Conservation (phyloP, 192 early-diverging fungal genomes). For the Thamnidium elegans region DNA sequence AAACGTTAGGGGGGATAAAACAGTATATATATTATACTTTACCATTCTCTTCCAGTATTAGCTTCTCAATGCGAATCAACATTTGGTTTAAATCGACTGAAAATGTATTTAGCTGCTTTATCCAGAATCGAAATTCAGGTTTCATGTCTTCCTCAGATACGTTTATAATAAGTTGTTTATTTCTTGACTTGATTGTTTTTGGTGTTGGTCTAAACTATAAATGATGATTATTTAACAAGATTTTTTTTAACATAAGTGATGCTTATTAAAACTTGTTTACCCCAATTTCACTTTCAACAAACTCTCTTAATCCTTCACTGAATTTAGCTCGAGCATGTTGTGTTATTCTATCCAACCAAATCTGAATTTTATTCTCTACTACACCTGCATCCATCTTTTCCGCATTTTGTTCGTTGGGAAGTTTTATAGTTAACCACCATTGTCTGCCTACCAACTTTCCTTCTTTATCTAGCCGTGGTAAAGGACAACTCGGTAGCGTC, state of each 20-base stretch:
- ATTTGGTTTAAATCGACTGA: not conserved
- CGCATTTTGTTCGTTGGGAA: not conserved
- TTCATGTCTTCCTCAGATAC: conserved; percentile 21
- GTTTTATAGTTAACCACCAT: conserved; percentile 25
- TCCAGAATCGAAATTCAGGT: conserved; percentile 6
- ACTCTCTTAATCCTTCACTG: conserved; percentile 33
- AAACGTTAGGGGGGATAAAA: not conserved
- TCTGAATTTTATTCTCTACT: conserved; percentile 25
- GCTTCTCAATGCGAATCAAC: not conserved
- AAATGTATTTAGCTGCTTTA: conserved; percentile 6
- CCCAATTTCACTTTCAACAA: conserved; percentile 37
- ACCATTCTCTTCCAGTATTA: conserved; percentile 15
- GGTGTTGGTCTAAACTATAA: conserved; percentile 24
- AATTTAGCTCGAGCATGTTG: conserved; percentile 14
- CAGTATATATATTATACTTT: conserved; percentile 9
- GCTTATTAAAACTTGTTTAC: conserved; percentile 6
- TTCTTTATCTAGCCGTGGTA: conserved; percentile 24
- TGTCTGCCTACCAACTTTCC: conserved; percentile 13
- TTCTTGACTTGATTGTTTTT: conserved; percentile 3
- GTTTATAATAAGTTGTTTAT: conserved; percentile 7
- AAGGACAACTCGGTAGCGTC: conserved; percentile 21
- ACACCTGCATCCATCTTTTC: not conserved
- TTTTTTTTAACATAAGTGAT: not conserved
- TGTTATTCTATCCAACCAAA: conserved; percentile 26
- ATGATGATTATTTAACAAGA: not conserved